phyloP scores from a whole-genome alignment of 179 eudicot genomes.

The Corrigiola litoralis region DNA sequence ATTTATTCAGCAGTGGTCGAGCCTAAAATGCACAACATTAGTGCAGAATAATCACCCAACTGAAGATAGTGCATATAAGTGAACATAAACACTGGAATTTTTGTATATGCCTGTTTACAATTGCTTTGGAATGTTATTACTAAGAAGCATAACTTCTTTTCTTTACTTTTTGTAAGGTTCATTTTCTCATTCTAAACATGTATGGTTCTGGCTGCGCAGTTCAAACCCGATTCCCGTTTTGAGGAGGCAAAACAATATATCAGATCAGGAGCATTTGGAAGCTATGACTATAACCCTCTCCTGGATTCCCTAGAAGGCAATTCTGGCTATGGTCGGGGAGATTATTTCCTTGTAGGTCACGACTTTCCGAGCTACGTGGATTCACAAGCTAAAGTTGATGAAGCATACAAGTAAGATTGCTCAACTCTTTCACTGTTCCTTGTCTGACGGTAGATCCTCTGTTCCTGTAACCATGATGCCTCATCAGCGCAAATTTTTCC shows the following conservation, averaged over 20 bases:
- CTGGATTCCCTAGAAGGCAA: constrained; percentile 92
- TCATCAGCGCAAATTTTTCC: too few species aligned
- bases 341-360: constrained; percentile 90
- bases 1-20: not conserved
- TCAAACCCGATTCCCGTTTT: constrained; percentile 91
- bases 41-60: not conserved
- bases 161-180: not conserved
- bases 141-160: too few species aligned
- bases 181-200: not conserved
- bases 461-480: not conserved
- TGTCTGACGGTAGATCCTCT: not conserved
- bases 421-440: not conserved
- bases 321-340: constrained; percentile 90
- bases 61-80: not conserved
- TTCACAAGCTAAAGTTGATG: constrained; percentile 81
- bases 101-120: not conserved
- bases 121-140: too few species aligned
- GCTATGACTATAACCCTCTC: constrained; percentile 91
- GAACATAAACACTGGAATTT: not conserved
- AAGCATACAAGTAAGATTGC: constrained; percentile 85
- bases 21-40: too few species aligned
- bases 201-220: constrained; percentile 41
- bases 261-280: constrained; percentile 92
- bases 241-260: constrained; percentile 88
- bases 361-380: constrained; percentile 95